Base-by-base conservation (phyloP, 148 eudicot genomes). In the Heliosperma pusillum region DNA sequence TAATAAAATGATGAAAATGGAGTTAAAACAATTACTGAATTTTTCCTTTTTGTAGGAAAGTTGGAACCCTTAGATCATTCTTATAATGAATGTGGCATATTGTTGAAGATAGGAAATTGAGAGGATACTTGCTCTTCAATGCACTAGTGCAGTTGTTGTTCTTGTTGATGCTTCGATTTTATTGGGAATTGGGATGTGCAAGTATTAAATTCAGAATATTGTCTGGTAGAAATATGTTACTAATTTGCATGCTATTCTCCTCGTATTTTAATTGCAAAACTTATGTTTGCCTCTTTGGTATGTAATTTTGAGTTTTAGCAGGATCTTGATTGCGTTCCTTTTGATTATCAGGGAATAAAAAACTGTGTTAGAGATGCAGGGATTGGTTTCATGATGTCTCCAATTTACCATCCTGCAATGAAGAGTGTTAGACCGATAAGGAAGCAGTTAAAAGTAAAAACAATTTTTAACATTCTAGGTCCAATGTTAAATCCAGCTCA, bases 341-440 rank as follows among this genome's bases (percentile, higher is more conserved):
- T 71, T 57, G 64, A 58, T 66, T 33, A 55, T 69, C 71, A 96
- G 99, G 99, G 93, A 72, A 80, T 96, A 61, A 82, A 30, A 78
- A 87, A 86, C 70, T 96, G 99, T 70, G 88, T 96, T 25, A 77
- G 80, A 26, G 91, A 92, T 80, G 97, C 82, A 42, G 97, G 99
- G 71, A 92, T 96, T 60, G 97, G 99, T 74, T 96, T 96, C 80
- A 96, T 96, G 97, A 92, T 96, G 99, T 56, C 97, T 79, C 92
- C 97, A 12, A 82, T 83, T 17, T 92, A 90, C 81, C 99, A 95
- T 86, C 99, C 99, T 9, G 97, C 99, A 5, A 96, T 96, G 99
- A 81, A 88, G 85, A 74, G 90, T 82, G 99, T 96, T 71, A 82
- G 97, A 74, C 97, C 99, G 16, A 80, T 96, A 66, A 86, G 99